Evolutionary conservation across 441 rosid species (phyloP), one percentile per base, ranked within the genome.

Genomic region (Populus hybrid): DNA sequence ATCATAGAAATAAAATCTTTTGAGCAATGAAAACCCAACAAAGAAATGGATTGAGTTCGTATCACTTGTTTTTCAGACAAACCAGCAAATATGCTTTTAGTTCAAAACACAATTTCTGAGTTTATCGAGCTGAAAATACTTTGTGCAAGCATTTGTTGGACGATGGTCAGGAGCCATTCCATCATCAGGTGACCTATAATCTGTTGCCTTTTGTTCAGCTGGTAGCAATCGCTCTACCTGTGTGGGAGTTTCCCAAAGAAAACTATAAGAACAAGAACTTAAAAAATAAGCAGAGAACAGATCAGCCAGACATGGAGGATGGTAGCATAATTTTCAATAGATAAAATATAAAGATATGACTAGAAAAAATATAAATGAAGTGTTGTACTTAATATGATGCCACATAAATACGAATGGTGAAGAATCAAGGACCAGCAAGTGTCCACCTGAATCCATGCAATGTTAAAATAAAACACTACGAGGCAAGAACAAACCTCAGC

Each of bases 151-250:
- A 90, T 67, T 94, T 78, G 99, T 97, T 82, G 99, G 95, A 71
- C 98, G 98, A 90, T 97, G 97, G 82, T 94, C 99, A 82, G 94
- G 92, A 85, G 87, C 89, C 73, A 92, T 88, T 82, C 97, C 99
- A 84, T 96, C 99, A 87, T 94, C 99, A 70, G 98, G 94, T 74
- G 97, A 93, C 45, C 87, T 86, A 86, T 91, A 96, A 85, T 96
- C 98, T 28, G 98, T 93, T 81, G 97, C 82, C 91, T 91, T 96
- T 77, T 94, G 99, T 81, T 96, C 98, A 78, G 94, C 89, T 78
- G 98, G 90, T 69, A 96, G 92, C 85, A 96, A 84, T 53, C 99
- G 88, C 74, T 97, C 99, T 72, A 92, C 99, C 97, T 94, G 87
- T 65, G 76, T 53, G 68, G 74, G 63, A 76, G 38, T 45, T 82